Conservation (phyloP, 768 basidiomycete species). For the Auriscalpium orientale region DNA sequence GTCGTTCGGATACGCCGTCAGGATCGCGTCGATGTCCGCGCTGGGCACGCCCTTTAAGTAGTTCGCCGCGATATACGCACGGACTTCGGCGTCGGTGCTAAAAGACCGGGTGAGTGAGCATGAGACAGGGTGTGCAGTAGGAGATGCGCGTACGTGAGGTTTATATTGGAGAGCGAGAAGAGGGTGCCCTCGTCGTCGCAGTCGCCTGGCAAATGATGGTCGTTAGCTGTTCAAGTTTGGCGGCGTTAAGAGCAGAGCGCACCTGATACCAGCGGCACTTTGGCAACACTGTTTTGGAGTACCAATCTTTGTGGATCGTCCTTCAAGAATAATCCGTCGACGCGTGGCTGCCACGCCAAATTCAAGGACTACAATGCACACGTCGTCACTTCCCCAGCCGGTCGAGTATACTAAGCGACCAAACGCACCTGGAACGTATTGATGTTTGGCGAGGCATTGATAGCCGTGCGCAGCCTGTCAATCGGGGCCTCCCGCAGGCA, state of each 20-base stretch:
- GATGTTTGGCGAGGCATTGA: neutral
- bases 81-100: neutral
- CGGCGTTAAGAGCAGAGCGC: neutral
- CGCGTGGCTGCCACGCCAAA: conserved; percentile 8
- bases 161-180: neutral
- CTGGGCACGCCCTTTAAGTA: neutral
- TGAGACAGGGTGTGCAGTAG: neutral
- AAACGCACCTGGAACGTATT: neutral
- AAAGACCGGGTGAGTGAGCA: too few relatives aligned
- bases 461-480: neutral
- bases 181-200: conserved; percentile 12
- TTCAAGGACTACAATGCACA: neutral
- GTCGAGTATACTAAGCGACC: neutral
- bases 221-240: neutral
- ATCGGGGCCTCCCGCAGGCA: conserved; percentile 9
- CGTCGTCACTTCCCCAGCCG: too few relatives aligned
- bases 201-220: conserved; percentile 4
- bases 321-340: conserved; percentile 12
- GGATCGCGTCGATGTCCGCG: neutral
- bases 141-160: neutral
- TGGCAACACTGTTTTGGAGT: conserved; percentile 2
- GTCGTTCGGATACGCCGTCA: neutral
- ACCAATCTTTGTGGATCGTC: conserved; percentile 5
- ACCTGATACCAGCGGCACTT: conserved; percentile 5
- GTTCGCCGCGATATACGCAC: neutral